Percentiles rank a stretch among this genome's conserved stretches.
Evolutionary conservation across 768 basidiomycete genomes (phyloP).

Genomic region (Phaeotremella skinneri): DNA sequence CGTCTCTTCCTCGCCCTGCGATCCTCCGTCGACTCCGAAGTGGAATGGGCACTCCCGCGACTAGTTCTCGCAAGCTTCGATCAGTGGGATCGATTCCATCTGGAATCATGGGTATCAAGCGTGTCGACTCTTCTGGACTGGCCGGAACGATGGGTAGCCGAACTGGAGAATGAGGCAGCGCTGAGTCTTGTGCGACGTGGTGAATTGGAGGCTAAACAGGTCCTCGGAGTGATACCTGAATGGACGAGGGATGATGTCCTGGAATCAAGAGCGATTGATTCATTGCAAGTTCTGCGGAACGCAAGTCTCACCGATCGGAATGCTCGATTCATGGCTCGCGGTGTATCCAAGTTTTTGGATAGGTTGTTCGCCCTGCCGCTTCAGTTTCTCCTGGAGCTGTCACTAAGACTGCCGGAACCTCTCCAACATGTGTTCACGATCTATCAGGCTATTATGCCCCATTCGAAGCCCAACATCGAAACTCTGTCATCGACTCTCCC

Average conservation of each 20-base stretch:
- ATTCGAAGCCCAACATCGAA: constrained; percentile 6
- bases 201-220: constrained; percentile 11
- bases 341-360: constrained; percentile 19
- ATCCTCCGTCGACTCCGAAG: constrained; percentile 76
- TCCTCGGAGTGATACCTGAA: constrained; percentile 17
- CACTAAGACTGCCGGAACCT: constrained; percentile 45
- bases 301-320: constrained; percentile 53
- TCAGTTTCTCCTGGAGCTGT: constrained; percentile 27
- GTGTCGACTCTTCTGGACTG: constrained; percentile 81
- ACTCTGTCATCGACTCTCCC: constrained; percentile 29
- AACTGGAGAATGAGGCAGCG: constrained; percentile 46
- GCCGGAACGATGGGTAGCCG: constrained; percentile 76
- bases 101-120: constrained; percentile 71
- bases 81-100: constrained; percentile 64
- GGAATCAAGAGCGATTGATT: constrained; percentile 76
- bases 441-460: constrained; percentile 39
- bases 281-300: constrained; percentile 82
- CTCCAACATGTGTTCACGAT: constrained; percentile 50
- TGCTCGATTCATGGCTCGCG: constrained; percentile 23
- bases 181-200: constrained; percentile 5
- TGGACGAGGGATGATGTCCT: constrained; percentile 26
- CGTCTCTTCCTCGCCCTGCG: constrained; percentile 86
- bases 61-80: constrained; percentile 76
- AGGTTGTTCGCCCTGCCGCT: constrained; percentile 31
- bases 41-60: constrained; percentile 85